A percentile compares a stretch with the other conserved stretches of the same genome.
phyloP scores from a whole-genome alignment of 2,329 filamentous ascomycete species.

The Penicillium brasilianum region DNA sequence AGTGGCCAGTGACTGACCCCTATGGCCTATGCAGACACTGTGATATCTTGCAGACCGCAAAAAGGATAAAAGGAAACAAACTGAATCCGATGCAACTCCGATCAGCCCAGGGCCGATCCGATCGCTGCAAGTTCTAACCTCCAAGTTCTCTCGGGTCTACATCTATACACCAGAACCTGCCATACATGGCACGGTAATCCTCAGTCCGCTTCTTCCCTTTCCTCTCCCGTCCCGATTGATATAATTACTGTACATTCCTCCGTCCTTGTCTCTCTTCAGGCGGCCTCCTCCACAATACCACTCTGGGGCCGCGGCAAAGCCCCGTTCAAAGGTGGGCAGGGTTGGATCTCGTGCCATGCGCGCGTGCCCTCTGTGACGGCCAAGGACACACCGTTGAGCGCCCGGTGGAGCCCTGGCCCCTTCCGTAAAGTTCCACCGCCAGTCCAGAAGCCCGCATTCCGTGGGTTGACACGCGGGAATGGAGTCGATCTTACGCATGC shows the following conservation, averaged over 20 bases:
- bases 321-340: neutral
- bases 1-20: neutral
- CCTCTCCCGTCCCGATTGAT: neutral
- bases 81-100: neutral
- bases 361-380: slow-evolving; percentile 19
- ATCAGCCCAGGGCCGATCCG: slow-evolving; percentile 2
- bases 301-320: neutral
- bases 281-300: neutral
- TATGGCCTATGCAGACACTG: no score
- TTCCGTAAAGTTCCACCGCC: neutral
- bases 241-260: no score
- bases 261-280: neutral
- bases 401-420: slow-evolving; percentile 25
- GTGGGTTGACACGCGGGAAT: slow-evolving; percentile 31
- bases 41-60: neutral
- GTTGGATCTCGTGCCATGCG: slow-evolving; percentile 21
- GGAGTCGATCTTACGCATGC: slow-evolving; percentile 29
- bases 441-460: slow-evolving; percentile 9
- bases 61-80: neutral
- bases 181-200: neutral
- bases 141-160: neutral
- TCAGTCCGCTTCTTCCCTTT: neutral
- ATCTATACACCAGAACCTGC: neutral
- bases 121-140: neutral
- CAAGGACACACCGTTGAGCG: slow-evolving; percentile 28